A percentile compares a stretch with the other conserved stretches of the same genome.
Conservation (phyloP, 768 basidiomycete genomes). For the Floccularia luteovirens region DNA sequence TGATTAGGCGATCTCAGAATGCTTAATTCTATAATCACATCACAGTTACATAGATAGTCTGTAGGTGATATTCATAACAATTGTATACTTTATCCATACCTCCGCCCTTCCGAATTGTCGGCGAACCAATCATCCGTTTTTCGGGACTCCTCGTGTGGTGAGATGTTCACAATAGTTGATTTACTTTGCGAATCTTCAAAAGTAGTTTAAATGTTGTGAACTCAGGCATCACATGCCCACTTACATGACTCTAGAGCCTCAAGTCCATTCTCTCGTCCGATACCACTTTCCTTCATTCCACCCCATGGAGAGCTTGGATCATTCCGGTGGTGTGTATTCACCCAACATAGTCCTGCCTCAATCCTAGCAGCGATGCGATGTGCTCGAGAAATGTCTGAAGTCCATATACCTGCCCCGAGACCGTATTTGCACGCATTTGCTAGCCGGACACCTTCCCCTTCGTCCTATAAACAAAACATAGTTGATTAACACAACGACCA, state of each 20-base stretch:
- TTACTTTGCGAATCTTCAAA: constrained; percentile 76
- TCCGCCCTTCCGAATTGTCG: constrained; percentile 37
- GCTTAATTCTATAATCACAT: no score
- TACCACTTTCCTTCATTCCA: constrained; percentile 86
- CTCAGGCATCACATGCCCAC: constrained; percentile 17
- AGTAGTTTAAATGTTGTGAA: constrained; percentile 2
- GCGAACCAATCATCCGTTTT: constrained; percentile 75
- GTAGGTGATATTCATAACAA: background rate
- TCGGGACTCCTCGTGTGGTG: constrained; percentile 49
- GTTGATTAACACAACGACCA: background rate
- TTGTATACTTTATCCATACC: constrained; percentile 49
- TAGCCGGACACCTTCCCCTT: constrained; percentile 55
- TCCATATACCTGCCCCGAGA: constrained; percentile 79
- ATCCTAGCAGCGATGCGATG: constrained; percentile 67
- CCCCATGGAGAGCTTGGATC: constrained; percentile 91
- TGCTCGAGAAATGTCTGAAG: constrained; percentile 62
- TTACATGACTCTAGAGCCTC: constrained; percentile 76
- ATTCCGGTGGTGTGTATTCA: constrained; percentile 86
- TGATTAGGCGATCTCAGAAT: no score
- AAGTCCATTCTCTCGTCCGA: constrained; percentile 80
- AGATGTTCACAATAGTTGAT: constrained; percentile 72
- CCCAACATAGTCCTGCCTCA: constrained; percentile 77
- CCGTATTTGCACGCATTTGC: constrained; percentile 80
- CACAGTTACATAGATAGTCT: background rate
- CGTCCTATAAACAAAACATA: constrained; percentile 29